A percentile compares a stretch with the other conserved stretches of the same genome.
Evolutionary conservation across 257 asterid species (phyloP).

Genomic region (Gardenia jasminoides): DNA sequence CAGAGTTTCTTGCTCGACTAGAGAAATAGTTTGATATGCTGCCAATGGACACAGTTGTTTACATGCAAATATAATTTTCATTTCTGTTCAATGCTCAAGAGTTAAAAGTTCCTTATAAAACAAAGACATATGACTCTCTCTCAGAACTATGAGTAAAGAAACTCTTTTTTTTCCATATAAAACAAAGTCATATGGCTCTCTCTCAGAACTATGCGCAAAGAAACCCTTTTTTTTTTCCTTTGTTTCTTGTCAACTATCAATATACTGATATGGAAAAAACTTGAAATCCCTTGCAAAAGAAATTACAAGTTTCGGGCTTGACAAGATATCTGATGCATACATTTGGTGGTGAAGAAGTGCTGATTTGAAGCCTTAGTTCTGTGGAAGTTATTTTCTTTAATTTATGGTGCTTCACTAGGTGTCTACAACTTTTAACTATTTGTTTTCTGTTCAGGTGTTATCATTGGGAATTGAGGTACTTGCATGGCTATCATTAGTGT

Average conservation of each 20-base stretch:
- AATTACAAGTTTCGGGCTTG: background rate
- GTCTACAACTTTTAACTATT: background rate
- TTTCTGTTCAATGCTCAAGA: background rate
- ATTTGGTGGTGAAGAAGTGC: background rate
- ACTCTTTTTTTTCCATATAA: background rate
- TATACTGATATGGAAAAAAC: background rate
- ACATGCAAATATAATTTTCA: background rate
- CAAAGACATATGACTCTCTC: background rate
- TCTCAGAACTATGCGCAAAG: background rate
- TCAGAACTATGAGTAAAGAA: background rate
- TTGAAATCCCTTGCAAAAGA: background rate
- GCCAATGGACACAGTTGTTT: background rate
- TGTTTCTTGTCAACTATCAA: background rate
- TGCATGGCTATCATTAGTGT: conserved; percentile 68
- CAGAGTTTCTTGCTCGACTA: background rate
- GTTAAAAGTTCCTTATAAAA: background rate
- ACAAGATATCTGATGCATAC: background rate
- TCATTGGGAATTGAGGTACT: conserved; percentile 55
- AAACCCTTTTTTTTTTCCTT: background rate
- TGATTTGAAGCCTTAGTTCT: background rate
- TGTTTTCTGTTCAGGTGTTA: conserved; percentile 48
- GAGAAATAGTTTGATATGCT: background rate
- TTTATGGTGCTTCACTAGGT: background rate
- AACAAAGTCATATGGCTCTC: background rate
- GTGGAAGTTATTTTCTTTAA: background rate